Conservation (phyloP, 2,329 filamentous ascomycete genomes). For the Penicillium glabrum region DNA sequence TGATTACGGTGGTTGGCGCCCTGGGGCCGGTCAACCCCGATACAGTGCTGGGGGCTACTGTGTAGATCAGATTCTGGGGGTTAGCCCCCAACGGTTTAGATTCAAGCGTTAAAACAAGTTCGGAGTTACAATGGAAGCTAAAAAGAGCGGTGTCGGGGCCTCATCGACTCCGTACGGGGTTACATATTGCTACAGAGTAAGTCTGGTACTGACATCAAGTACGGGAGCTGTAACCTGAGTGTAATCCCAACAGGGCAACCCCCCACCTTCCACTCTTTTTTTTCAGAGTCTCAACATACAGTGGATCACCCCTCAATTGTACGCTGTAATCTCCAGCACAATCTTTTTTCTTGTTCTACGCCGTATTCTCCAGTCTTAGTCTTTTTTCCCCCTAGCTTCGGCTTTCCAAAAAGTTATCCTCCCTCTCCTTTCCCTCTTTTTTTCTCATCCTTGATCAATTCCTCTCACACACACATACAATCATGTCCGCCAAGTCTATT, state of each 20-base stretch:
- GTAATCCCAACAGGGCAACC: constrained; percentile 4
- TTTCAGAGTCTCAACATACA: constrained; percentile 11
- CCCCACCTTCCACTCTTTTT: constrained; percentile 9
- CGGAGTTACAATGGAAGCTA: neutral
- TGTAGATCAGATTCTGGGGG: constrained; percentile 10
- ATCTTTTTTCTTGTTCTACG: constrained; percentile 20
- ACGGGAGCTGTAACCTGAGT: neutral
- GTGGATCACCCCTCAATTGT: constrained; percentile 24
- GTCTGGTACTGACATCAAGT: neutral
- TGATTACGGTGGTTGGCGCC: neutral
- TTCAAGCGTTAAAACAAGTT: neutral
- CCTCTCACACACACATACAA: constrained; percentile 27
- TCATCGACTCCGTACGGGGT: no score
- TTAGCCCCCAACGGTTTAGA: constrained; percentile 10
- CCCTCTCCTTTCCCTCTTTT: constrained; percentile 6
- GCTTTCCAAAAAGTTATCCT: constrained; percentile 15
- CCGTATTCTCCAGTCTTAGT: constrained; percentile 22
- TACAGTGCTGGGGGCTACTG: neutral
- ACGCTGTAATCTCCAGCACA: constrained; percentile 30
- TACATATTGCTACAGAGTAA: neutral
- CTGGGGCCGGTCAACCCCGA: neutral
- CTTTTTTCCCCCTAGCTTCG: constrained; percentile 4
- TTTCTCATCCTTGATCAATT: constrained; percentile 27
- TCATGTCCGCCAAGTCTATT: constrained; percentile 95
- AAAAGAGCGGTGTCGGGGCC: constrained; percentile 1